Conservation (phyloP, 2,329 filamentous ascomycete genomes). For the Cytospora leucostoma region DNA sequence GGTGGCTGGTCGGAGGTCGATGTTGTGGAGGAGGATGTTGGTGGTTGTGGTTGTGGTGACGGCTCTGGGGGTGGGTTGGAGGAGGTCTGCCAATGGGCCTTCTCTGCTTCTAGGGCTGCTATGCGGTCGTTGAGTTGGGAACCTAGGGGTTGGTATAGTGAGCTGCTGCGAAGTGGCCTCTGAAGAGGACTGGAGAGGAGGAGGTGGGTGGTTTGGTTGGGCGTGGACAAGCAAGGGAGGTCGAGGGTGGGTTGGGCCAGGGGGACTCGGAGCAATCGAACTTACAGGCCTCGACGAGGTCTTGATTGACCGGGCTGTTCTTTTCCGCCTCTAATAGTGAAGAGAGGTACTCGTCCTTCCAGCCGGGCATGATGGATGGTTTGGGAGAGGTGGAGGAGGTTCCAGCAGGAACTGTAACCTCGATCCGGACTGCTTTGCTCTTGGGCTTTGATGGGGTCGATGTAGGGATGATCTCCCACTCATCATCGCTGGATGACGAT, state of each 20-base stretch:
- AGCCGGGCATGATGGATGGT: constrained; percentile 58
- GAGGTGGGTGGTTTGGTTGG: too few species aligned
- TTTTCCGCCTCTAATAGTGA: constrained; percentile 73
- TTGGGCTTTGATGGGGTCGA: constrained; percentile 1
- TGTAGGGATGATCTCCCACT: constrained; percentile 22
- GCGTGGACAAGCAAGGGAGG: constrained; percentile 4
- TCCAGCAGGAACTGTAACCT: constrained; percentile 1
- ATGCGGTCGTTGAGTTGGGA: constrained; percentile 68
- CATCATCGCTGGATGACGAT: constrained; percentile 17
- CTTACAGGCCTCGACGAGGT: constrained; percentile 79
- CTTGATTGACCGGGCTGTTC: constrained; percentile 61
- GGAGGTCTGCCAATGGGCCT: constrained; percentile 36
- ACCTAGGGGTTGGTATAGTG: constrained; percentile 45
- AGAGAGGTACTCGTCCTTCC: constrained; percentile 79
- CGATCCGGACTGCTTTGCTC: not conserved
- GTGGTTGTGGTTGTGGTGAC: constrained; percentile 26
- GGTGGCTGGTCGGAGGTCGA: constrained; percentile 28
- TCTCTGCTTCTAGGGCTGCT: constrained; percentile 62
- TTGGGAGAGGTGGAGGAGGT: too few species aligned
- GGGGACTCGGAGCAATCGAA: constrained; percentile 24
- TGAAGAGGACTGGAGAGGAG: not conserved
- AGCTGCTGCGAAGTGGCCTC: not conserved
- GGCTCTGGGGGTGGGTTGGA: not conserved
- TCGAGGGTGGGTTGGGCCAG: constrained; percentile 6
- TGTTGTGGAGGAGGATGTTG: constrained; percentile 33